Base-by-base conservation (phyloP, 768 basidiomycete genomes). In the Tricholoma terreum region DNA sequence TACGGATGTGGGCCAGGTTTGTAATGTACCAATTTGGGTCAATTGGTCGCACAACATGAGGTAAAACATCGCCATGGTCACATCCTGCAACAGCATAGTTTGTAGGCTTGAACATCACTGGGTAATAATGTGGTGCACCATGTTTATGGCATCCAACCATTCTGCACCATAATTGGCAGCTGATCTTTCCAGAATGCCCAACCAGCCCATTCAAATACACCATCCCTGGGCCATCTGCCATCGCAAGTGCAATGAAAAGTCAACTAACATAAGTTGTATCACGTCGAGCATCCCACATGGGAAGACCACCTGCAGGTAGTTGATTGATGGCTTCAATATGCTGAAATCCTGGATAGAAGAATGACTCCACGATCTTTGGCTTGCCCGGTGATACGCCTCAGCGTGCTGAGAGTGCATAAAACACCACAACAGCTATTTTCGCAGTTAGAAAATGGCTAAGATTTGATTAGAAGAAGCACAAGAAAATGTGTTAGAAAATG, bases 321-420 rank as follows among this genome's bases (percentile, higher is more conserved):
- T 60, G 55, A 6, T 71, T 64, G 24, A 70, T n/a, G 1, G 67
- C 65, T 9, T 63, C 43, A 12, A 75, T 42, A 34, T 71, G 68
- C 15, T 65, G 55, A 4, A 73, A 31, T 0, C 64, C 66, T 1
- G 64, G 59, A 42, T 61, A 71, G 1, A 69, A 22, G 56, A 69
- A 75, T 0, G 65, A 71, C 9, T 76, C 67, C 0, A 67, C n/a
- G 21, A 61, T 62, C 17, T 71, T 72, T 0, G 70, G 71, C 7
- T 74, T 71, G 0, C 76, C 72, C 12, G 67, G 69, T n/a, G n/a
- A n/a, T n/a, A n/a, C n/a, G n/a, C n/a, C n/a, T n/a, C n/a, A n/a
- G n/a, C n/a, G n/a, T n/a, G n/a, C n/a, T n/a, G n/a, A n/a, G n/a
- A n/a, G n/a, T n/a, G n/a, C n/a, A n/a, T n/a, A n/a, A n/a, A n/a